A percentile compares a stretch with the other conserved stretches of the same genome.
These are phyloP conservation scores for Glonium stellatum DNA, from an alignment of 495 filamentous ascomycete species.

Conservation along the genomic window DNA sequence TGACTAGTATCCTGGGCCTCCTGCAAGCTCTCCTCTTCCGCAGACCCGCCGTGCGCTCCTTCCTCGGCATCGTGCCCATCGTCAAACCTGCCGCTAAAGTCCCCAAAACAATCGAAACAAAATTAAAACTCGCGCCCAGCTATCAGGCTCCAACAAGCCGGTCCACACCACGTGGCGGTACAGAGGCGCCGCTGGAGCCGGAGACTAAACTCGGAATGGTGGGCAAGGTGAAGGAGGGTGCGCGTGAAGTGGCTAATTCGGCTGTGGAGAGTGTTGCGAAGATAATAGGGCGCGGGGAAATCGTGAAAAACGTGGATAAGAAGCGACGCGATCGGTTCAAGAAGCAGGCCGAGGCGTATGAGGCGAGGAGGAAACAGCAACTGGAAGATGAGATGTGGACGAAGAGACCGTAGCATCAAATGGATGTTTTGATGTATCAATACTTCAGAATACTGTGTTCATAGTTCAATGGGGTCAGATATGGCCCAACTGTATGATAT, in stretches of 20 bases:
- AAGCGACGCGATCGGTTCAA: not conserved
- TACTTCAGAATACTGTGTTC: no score
- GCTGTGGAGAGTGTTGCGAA: not conserved
- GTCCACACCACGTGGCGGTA: not conserved
- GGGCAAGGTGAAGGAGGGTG: not conserved
- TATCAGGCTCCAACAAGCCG: not conserved
- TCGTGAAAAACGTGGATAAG: not conserved
- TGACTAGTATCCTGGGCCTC: constrained; percentile 49
- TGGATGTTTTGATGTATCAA: no score
- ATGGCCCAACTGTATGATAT: no score
- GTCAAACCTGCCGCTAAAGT: not conserved
- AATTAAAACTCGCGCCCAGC: not conserved
- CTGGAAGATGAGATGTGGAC: not conserved
- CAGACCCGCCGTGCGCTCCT: constrained; percentile 42
- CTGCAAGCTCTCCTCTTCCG: constrained; percentile 53
- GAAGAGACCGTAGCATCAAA: not conserved
- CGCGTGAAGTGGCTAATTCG: not conserved
- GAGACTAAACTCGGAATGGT: not conserved
- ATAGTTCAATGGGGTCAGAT: no score
- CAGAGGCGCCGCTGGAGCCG: not conserved
- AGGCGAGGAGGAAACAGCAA: not conserved
- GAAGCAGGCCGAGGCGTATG: not conserved
- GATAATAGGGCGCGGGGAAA: not conserved
- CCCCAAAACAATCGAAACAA: not conserved
- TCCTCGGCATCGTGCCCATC: constrained; percentile 48